These are phyloP conservation scores for Fusarium sp. DNA, from an alignment of 2,329 filamentous ascomycete genomes.

Conservation along the genomic window DNA sequence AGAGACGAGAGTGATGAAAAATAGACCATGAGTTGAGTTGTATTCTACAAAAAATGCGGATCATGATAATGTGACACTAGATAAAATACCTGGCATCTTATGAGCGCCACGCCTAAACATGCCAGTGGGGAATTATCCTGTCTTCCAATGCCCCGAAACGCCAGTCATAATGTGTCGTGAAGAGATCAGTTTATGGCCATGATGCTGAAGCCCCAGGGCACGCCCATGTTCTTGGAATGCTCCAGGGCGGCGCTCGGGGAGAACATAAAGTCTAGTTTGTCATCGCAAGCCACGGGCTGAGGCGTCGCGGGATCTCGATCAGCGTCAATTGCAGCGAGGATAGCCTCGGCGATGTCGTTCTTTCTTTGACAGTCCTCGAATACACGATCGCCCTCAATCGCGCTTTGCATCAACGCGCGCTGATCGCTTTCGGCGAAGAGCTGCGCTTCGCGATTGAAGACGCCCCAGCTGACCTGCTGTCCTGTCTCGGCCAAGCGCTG, in stretches of 20 bases:
- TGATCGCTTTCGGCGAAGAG: conserved; percentile 44
- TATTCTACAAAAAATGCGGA: conserved; percentile 40
- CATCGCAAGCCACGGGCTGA: conserved; percentile 38
- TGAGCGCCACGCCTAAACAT: conserved; percentile 32
- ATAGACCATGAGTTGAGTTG: conserved; percentile 46
- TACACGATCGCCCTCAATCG: conserved; percentile 39
- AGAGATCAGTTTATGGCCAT: conserved; percentile 43
- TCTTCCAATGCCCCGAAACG: conserved; percentile 29
- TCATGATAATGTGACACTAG: conserved; percentile 38
- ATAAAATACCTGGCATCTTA: conserved; percentile 27
- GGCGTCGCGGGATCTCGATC: conserved; percentile 39
- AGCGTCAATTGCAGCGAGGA: conserved; percentile 40
- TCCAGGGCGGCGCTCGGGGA: conserved; percentile 36
- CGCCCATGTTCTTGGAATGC: conserved; percentile 41
- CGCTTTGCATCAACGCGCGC: conserved; percentile 39
- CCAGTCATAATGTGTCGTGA: conserved; percentile 36
- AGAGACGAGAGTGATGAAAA: conserved; percentile 14
- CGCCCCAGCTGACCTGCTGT: conserved; percentile 36
- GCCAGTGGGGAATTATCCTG: conserved; percentile 12
- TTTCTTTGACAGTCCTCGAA: conserved; percentile 37
- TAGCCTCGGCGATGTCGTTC: conserved; percentile 37
- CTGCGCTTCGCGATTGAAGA: conserved; percentile 43
- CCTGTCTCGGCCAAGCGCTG: conserved; percentile 39
- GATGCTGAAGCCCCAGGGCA: conserved; percentile 42
- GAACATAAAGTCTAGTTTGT: conserved; percentile 40